Base-by-base conservation (phyloP, 495 filamentous ascomycete species). In the Tuber indicum region DNA sequence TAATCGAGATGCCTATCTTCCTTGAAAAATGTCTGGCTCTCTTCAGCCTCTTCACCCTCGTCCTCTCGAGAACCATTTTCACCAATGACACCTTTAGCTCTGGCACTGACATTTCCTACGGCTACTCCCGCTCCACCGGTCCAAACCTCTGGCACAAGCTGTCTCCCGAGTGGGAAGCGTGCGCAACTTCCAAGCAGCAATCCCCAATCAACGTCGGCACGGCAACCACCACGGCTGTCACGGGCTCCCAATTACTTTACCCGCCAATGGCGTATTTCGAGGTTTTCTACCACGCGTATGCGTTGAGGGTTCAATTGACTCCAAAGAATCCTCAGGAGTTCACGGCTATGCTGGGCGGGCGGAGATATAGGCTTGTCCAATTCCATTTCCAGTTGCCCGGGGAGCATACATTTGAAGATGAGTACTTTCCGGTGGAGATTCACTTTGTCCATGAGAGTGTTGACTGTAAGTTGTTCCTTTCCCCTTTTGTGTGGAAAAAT, bases 381-480 rank as follows among this genome's bases (percentile, higher is more conserved):
- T 92, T 91, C 85, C 91, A 93, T 83, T 91, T 92, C 84, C 91
- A 93, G 77, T 88, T 90, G 21, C 90, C 91, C 9, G 88, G 88
- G 78, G 91, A 93, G 85, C 91, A 92, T 82, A 86, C 84, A 44
- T 78, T 93, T 41, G 85, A 78, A 8, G 73, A 49, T 81, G 89
- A 88, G 79, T 84, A 86, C 77, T 89, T 82, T 75, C 88, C 88
- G 1, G 76, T 91, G 83, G 91, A 92, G 83, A 87, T 88, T 81
- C 91, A 92, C 84, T 89, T 92, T 81, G 90, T 92, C 69, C 90
- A 89, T 80, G 84, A 87, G 79, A 85, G 84, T 23, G 17, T 78
- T 39, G 12, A n/a, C 17, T 47, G 75, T 78, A 17, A 42, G 78
- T 81, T 73, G n/a, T 72, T 16, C 32, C 26, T 26, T 62, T 62